These are phyloP conservation scores for Cichorium intybus DNA, from an alignment of 140 eudicot species.

Conservation along the genomic window DNA sequence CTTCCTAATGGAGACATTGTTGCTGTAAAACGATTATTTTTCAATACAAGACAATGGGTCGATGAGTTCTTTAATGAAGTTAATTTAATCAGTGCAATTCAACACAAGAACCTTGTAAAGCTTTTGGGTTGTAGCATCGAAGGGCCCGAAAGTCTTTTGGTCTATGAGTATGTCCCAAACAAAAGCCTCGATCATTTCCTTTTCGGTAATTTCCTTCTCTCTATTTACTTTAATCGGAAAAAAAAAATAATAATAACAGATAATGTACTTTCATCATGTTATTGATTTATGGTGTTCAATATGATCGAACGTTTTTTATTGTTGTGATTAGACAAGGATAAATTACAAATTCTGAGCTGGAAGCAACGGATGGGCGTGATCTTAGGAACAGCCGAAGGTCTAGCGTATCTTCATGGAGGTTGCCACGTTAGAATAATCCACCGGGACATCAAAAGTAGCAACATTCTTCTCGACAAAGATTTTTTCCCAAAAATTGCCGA, in stretches of 20 bases:
- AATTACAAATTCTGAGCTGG: constrained; percentile 50
- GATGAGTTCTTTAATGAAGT: constrained; percentile 88
- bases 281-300: background rate
- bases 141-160: constrained; percentile 89
- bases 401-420: constrained; percentile 69
- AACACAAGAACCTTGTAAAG: constrained; percentile 91
- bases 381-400: constrained; percentile 77
- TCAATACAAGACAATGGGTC: constrained; percentile 84
- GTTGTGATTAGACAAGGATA: constrained; percentile 44
- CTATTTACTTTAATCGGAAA: background rate
- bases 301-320: background rate
- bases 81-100: constrained; percentile 64
- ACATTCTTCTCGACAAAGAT: constrained; percentile 72
- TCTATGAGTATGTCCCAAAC: constrained; percentile 80
- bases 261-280: background rate
- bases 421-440: constrained; percentile 56
- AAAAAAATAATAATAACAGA: too few relatives aligned
- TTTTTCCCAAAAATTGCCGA: constrained; percentile 67
- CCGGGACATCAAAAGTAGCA: constrained; percentile 81
- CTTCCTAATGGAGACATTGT: constrained; percentile 67
- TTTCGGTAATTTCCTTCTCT: constrained; percentile 42
- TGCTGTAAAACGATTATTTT: constrained; percentile 77
- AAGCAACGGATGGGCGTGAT: constrained; percentile 56
- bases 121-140: constrained; percentile 90
- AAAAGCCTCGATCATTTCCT: constrained; percentile 76